Evolutionary conservation across 2,329 filamentous ascomycete species (phyloP), one percentile per base, ranked within the genome.

Genomic region (Fusarium oxysporum): DNA sequence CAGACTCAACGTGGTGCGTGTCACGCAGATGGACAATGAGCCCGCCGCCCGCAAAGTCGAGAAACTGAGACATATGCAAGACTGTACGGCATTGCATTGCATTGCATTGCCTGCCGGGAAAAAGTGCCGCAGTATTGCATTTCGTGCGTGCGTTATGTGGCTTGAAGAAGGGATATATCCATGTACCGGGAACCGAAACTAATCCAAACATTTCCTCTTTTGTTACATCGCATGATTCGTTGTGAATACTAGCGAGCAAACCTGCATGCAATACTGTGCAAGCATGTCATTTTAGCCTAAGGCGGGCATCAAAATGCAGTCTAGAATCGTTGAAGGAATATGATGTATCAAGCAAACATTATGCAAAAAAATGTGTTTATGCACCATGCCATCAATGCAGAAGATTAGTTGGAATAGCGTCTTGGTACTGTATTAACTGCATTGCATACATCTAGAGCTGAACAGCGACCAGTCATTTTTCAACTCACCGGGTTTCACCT

Each of bases 261-360:
- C 68, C 40, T 68, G 57, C 57, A 68, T 54, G 19, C 37, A 37
- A 35, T 28, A 41, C 28, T 35, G 59, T 35, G 55, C 61, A 71
- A 37, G 40, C 62, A 67, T 56, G 40, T 8, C 60, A 50, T 38
- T 37, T 40, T 11, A 23, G 35, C 54, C 44, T n/a, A 35, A 33
- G 17, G 8, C 32, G 28, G 37, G 23, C 23, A 25, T 33, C 41
- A 32, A 50, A 44, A 21, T 32, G 28, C 25, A 43, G 32, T 10
- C 17, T 25, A 38, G 43, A 61, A 35, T 37, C 57, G 14, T 19
- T 54, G 23, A 40, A 60, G 66, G 55, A 68, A 68, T 64, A 25
- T 68, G 54, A 68, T 30, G 14, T 55, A 41, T 71, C 62, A 23
- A 51, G 54, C 55, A 68, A 67, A 70, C 63, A 61, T 55, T 25